These are phyloP conservation scores for Plasmodium inui DNA, from an alignment of 169 alveolate species.

Conservation along the genomic window DNA sequence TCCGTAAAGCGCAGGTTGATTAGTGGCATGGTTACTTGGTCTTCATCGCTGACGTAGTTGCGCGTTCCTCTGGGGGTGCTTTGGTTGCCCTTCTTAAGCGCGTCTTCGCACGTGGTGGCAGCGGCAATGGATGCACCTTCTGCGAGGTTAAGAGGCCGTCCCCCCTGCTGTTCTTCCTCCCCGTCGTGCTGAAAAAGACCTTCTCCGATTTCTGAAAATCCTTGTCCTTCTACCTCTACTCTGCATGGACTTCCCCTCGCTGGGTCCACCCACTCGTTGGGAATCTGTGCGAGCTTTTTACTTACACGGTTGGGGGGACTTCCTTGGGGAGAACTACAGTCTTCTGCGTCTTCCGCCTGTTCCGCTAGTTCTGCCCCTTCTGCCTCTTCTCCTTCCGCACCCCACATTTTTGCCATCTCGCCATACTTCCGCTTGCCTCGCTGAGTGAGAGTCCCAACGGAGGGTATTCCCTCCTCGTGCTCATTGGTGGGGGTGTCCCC, in stretches of 20 bases:
- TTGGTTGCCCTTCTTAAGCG: not conserved
- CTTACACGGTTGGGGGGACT: not conserved
- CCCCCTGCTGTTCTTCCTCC: not conserved
- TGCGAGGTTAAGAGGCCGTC: not conserved
- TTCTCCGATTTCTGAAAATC: not conserved
- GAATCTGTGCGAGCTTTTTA: not conserved
- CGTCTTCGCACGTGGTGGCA: not conserved
- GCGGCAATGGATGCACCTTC: not conserved
- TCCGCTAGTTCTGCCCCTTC: not conserved
- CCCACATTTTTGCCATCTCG: not conserved
- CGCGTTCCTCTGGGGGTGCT: not conserved
- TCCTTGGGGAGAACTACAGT: not conserved
- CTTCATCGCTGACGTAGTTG: conserved; percentile 21
- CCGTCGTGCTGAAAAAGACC: not conserved
- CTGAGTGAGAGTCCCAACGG: not conserved
- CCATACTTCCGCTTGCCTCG: not conserved
- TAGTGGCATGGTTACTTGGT: conserved; percentile 35
- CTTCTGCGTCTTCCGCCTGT: not conserved
- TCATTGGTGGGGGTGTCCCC: not conserved
- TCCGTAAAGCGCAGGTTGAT: conserved; percentile 63
- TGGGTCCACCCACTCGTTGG: not conserved
- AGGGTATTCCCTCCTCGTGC: not conserved
- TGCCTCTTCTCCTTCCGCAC: not conserved
- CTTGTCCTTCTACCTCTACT: not conserved
- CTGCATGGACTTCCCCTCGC: not conserved